These are phyloP conservation scores for Marasmius fiardii DNA, from an alignment of 1,284 basidiomycete genomes.

Conservation along the genomic window DNA sequence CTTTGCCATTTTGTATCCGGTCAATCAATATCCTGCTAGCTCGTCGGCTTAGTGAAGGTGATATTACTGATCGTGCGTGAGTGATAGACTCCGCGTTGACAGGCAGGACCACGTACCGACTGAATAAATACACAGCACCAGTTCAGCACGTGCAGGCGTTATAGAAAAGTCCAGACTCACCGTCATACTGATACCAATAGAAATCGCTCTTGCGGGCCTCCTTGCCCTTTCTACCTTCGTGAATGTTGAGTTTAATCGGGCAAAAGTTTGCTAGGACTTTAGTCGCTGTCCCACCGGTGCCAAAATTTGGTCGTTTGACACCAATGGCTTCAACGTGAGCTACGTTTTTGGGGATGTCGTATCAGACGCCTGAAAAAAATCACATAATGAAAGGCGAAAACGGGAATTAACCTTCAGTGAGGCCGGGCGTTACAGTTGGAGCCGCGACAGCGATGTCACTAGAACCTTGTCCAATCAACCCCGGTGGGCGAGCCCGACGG, in stretches of 20 bases:
- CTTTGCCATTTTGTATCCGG: neutral
- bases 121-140: neutral
- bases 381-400: too few species aligned
- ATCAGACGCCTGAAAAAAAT: too few species aligned
- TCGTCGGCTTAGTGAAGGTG: neutral
- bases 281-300: neutral
- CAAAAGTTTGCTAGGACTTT: neutral
- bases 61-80: neutral
- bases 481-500: too few species aligned
- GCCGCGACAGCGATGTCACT: too few species aligned
- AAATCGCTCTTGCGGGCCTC: neutral
- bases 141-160: neutral
- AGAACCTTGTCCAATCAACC: too few species aligned
- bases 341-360: too few species aligned
- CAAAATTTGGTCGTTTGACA: neutral
- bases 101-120: neutral
- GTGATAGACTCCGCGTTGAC: neutral
- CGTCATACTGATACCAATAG: neutral
- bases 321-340: neutral
- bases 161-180: neutral
- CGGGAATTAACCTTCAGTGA: too few species aligned
- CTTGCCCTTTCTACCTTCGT: neutral
- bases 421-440: too few species aligned
- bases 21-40: neutral
- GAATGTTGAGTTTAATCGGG: neutral